Base-by-base conservation (phyloP, 192 early-diverging fungal species). In the Phycomyces blakesleeanus region DNA sequence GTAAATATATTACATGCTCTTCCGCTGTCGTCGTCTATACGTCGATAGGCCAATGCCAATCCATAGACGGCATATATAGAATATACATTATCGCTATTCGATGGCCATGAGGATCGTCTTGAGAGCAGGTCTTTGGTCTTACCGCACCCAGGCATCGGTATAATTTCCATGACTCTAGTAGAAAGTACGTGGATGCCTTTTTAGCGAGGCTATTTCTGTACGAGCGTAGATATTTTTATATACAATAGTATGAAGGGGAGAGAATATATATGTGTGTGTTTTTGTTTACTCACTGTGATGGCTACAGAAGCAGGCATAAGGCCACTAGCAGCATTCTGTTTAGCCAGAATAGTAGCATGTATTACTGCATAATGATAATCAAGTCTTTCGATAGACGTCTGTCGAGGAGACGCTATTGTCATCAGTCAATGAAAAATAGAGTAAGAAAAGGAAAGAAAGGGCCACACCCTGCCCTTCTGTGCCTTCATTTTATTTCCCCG, bases 271-370 rank as follows among this genome's bases (percentile, higher is more conserved):
- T n/a, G n/a, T n/a, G n/a, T n/a, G n/a, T n/a, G n/a, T n/a, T n/a
- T n/a, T n/a, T n/a, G n/a, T n/a, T n/a, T 53, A 62, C 66, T 64
- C 63, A 68, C 71, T 24, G 89, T 94, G 24, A 94, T 81, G 15
- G 92, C 92, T 5, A 89, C 87, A 7, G 88, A 90, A n/a, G 92
- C 92, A 8, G 90, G 92, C 59, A 94, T 92, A 72, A 94, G 76
- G 9, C 92, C 90, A 8, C 87, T 91, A 10, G 83, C 81, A 1
- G 89, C 80, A 68, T 91, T 88, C 73, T 92, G 89, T 9, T 87
- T 73, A n/a, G 85, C 74, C 41, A 94, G 75, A 64, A 92, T 92
- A 34, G 88, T 90, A 24, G 78, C 69, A 16, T 81, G 76, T 44
- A 90, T 82, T 40, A 82, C 84, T n/a, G 82, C 71, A 55, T 90